A percentile compares a stretch with the other conserved stretches of the same genome.
These are phyloP conservation scores for Ganoderma leucocontextum DNA, from an alignment of 1,284 basidiomycete species.

Conservation along the genomic window DNA sequence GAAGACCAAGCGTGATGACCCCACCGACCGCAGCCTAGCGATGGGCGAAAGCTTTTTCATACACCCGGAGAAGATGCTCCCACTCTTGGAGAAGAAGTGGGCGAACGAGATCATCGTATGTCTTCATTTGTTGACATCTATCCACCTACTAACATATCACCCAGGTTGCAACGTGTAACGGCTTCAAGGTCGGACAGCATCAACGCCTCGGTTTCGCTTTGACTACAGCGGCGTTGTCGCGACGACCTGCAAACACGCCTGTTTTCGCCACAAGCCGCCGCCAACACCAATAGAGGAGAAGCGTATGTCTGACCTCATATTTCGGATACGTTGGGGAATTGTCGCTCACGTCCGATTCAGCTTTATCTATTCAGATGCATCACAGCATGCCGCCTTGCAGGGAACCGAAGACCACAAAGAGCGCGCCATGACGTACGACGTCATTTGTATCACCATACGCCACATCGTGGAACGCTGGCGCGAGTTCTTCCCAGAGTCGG, in stretches of 20 bases:
- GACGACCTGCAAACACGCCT: background rate
- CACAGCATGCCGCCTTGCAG: background rate
- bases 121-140: no score
- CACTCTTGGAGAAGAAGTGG: background rate
- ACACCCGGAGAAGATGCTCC: background rate
- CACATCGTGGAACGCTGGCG: background rate
- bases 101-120: background rate
- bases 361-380: background rate
- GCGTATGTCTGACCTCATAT: no score
- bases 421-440: no score
- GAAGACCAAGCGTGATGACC: constrained; percentile 14
- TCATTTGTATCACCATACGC: constrained; percentile 3
- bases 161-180: background rate
- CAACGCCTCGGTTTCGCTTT: background rate
- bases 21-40: background rate
- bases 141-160: no score
- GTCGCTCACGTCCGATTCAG: background rate
- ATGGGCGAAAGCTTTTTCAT: constrained; percentile 1
- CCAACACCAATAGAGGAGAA: constrained; percentile 8
- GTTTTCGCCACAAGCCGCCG: background rate
- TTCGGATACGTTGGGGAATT: no score
- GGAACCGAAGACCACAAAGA: background rate
- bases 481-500: background rate
- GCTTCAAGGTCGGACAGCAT: constrained; percentile 10
- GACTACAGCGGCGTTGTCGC: constrained; percentile 8